Evolutionary conservation across 768 basidiomycete species (phyloP), one percentile per base, ranked within the genome.

Genomic region (Cubamyces sp.): DNA sequence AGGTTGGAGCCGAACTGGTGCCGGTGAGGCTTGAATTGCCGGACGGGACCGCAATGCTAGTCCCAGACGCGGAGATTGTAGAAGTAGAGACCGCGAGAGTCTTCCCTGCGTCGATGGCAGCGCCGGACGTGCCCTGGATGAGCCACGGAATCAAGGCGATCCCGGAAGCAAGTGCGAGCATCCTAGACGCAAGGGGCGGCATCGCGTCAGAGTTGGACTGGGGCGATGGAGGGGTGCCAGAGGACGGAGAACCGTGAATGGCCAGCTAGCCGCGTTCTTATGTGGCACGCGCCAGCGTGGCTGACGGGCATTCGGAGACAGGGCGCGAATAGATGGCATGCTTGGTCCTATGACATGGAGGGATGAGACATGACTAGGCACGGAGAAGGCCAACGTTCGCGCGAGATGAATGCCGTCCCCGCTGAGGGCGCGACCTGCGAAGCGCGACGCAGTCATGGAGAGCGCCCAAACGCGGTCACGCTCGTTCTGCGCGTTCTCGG

Each of bases 281-380:
- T 37, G 11, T 18, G 18, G 34, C 16, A 11, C 54, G 5, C 37
- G 5, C 25, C 11, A n/a, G n/a, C n/a, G 48, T 26, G 48, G 57
- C 57, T 57, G 57, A 49, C 57, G n/a, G 39, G 25, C 3, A 14
- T 37, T 49, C 57, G 48, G 48, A 42, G 57, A 57, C 23, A 57
- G 25, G 39, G 57, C 34, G 57, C 48, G 39, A 50, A 37, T 50
- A 49, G 48, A 57, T 41, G 34, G 48, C 57, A 57, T 37, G 48
- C 57, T 48, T 57, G 56, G 56, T 49, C 46, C 19, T 57, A 39
- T 57, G 56, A 57, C 56, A 40, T 11, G 46, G 23, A 37, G 3
- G 3, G 19, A 30, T 55, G 42, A 55, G 40, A 55, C 54, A 43
- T 16, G n/a, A 42, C 11, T 28, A 55, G 54, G 54, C 54, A 55